A percentile compares a stretch with the other conserved stretches of the same genome.
phyloP scores from a whole-genome alignment of 2,329 filamentous ascomycete species.

The Lasiodiplodia citricola region DNA sequence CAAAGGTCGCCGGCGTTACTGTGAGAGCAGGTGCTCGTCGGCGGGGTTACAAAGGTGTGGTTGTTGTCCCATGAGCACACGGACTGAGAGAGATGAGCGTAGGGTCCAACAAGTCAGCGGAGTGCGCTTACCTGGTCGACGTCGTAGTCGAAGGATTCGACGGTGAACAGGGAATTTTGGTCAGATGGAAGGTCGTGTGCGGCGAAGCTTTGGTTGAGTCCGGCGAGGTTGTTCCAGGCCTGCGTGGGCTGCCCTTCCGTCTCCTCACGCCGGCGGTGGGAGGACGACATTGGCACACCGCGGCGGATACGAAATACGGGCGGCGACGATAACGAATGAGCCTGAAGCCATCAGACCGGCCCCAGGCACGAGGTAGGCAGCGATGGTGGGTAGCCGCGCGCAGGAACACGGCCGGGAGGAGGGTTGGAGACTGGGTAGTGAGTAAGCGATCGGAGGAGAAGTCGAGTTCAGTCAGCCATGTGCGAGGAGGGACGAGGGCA shows the following conservation, averaged over 20 bases:
- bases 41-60: neutral
- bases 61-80: neutral
- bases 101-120: neutral
- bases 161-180: neutral
- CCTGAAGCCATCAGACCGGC: neutral
- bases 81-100: neutral
- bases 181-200: neutral
- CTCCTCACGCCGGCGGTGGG: neutral
- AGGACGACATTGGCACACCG: slow-evolving; percentile 3
- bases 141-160: slow-evolving; percentile 1
- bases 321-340: neutral
- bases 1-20: neutral
- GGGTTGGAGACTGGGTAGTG: neutral
- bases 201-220: neutral
- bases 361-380: slow-evolving; percentile 17
- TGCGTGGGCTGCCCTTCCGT: neutral
- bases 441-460: neutral
- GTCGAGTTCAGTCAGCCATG: neutral
- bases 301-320: neutral
- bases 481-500: neutral
- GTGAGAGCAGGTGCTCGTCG: neutral
- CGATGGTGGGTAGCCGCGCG: neutral
- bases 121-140: neutral
- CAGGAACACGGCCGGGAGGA: neutral
- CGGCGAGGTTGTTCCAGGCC: neutral